Percentiles rank a stretch among this genome's conserved stretches.
phyloP scores from a whole-genome alignment of 331 rosid genomes.

The Ulmus americana region DNA sequence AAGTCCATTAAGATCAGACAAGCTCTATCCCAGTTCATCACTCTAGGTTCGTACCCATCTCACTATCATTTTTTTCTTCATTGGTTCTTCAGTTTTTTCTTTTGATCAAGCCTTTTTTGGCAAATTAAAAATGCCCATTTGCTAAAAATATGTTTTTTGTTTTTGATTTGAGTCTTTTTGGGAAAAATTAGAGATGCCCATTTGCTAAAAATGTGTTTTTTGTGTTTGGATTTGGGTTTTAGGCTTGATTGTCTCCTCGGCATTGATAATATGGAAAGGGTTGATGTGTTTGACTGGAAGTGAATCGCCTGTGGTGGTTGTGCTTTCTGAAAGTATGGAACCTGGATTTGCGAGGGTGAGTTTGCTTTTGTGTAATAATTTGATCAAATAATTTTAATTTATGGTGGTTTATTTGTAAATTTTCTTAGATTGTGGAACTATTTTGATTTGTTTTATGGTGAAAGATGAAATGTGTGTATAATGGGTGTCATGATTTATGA shows the following conservation, averaged over 20 bases:
- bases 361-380: background rate
- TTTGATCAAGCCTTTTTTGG: background rate
- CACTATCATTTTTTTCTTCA: background rate
- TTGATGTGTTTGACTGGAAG: constrained; percentile 62
- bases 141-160: background rate
- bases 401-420: background rate
- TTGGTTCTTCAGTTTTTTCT: background rate
- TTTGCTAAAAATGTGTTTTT: background rate
- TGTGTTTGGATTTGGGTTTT: constrained; percentile 10
- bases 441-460: background rate
- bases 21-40: constrained; percentile 37
- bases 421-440: background rate
- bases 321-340: constrained; percentile 86
- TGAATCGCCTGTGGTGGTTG: constrained; percentile 80
- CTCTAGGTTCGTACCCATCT: constrained; percentile 34
- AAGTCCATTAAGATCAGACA: constrained; percentile 53
- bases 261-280: constrained; percentile 69
- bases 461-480: background rate
- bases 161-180: background rate
- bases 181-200: background rate
- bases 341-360: constrained; percentile 81
- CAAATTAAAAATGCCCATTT: background rate
- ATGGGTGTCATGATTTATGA: background rate
- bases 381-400: background rate
- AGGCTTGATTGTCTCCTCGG: constrained; percentile 64